Evolutionary conservation across 1,284 basidiomycete genomes (phyloP), one percentile per base, ranked within the genome.

Genomic region (Porodaedalea pini): DNA sequence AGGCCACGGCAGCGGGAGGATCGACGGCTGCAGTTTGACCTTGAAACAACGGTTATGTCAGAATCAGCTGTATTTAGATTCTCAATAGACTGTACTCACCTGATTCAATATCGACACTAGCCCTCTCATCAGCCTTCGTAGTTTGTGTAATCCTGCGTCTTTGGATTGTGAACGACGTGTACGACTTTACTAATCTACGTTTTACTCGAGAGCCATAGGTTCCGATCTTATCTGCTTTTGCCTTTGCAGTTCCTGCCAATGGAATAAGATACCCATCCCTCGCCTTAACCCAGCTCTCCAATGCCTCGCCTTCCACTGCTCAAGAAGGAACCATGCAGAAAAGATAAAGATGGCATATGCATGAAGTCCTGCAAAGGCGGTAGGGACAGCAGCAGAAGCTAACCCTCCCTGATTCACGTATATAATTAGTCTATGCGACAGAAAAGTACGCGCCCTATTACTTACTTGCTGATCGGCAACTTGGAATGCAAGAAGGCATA

Each of bases 301-400:
- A 50, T 50, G 5, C 31, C 17, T 50, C 13, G 48, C 31, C n/a
- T 40, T 52, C 51, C 51, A 52, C 25, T 52, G 51, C 21, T 39
- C 36, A 37, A 17, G 25, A 23, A 40, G 25, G n/a, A 39, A 52
- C 32, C 32, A 40, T n/a, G 19, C 17, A 1, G 51, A 39, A 17
- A 52, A 15, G 10, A 37, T 3, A 2, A 52, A 27, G 8, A 52
- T 29, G 17, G 39, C 11, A 17, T 23, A 10, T 19, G 51, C 51
- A 25, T 52, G 51, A 27, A 37, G 5, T 4, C 32, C 37, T 1
- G 51, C 37, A 27, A 52, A 40, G 5, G 39, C 51, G 5, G 51
- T 52, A 2, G 51, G 32, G 17, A 52, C 37, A 27, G 25, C 17
- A 23, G 37, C 34, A 19, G 31, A 34, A 15, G 21, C 34, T 17